Conservation (phyloP, 805 yeast species). For the Candida nemodendra region DNA sequence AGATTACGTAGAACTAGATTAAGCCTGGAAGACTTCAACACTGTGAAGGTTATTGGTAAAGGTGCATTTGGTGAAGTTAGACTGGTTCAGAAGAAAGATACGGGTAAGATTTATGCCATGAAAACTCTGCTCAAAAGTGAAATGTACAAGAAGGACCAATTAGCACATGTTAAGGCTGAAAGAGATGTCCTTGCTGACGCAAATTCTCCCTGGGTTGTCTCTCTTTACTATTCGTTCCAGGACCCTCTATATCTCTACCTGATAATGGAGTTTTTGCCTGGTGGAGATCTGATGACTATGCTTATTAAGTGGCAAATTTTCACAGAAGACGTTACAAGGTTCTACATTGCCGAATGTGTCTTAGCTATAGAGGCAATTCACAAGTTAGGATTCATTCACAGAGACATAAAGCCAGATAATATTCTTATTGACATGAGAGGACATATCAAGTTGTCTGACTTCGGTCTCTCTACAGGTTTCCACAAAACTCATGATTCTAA, state of each 20-base stretch:
- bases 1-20: conserved; percentile 82
- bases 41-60: conserved; percentile 89
- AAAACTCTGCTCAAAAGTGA: conserved; percentile 86
- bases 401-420: conserved; percentile 98
- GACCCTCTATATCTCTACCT: conserved; percentile 71
- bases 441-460: conserved; percentile 66
- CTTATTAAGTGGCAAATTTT: conserved; percentile 91
- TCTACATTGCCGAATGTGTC: conserved; percentile 95
- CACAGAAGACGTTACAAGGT: conserved; percentile 88
- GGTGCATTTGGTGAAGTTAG: conserved; percentile 99
- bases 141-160: conserved; percentile 91
- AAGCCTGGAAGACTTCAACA: conserved; percentile 77
- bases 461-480: conserved; percentile 86
- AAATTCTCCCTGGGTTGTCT: conserved; percentile 87
- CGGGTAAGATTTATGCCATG: conserved; percentile 93
- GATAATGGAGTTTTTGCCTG: conserved; percentile 81
- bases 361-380: conserved; percentile 93
- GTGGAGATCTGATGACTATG: conserved; percentile 93
- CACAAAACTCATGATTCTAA: conserved; percentile 90
- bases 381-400: conserved; percentile 88
- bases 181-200: conserved; percentile 91
- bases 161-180: conserved; percentile 94
- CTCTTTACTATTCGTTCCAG: conserved; percentile 78
- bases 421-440: conserved; percentile 65
- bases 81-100: conserved; percentile 87